Evolutionary conservation across 306 rosid genomes (phyloP).

Genomic region (Datisca glomerata): DNA sequence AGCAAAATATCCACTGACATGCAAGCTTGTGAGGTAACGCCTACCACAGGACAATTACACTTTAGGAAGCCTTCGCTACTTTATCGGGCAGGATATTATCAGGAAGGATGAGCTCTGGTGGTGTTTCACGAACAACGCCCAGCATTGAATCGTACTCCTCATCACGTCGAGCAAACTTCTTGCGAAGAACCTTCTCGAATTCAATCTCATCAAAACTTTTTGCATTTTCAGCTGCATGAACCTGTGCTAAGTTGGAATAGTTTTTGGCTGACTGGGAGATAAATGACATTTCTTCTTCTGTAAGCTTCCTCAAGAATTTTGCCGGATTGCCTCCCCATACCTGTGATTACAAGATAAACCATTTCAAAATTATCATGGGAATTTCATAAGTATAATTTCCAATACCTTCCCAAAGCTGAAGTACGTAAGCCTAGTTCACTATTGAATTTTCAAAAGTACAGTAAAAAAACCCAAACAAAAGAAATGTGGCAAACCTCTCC

Average conservation of each 20-base stretch:
- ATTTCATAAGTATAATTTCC: too few species aligned
- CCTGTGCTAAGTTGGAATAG: slow-evolving; percentile 80
- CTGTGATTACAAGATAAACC: slow-evolving; percentile 23
- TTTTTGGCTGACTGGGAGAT: slow-evolving; percentile 77
- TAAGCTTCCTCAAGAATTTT: slow-evolving; percentile 82
- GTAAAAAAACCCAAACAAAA: too few species aligned
- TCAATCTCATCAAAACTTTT: slow-evolving; percentile 59
- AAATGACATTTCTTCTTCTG: slow-evolving; percentile 84
- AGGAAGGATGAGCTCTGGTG: slow-evolving; percentile 41
- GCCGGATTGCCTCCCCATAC: slow-evolving; percentile 99
- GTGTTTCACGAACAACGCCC: slow-evolving; percentile 40
- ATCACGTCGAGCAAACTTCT: slow-evolving; percentile 57
- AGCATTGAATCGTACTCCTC: slow-evolving; percentile 55
- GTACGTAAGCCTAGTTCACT: background rate
- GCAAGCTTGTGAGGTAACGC: slow-evolving; percentile 12
- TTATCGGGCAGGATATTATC: slow-evolving; percentile 39
- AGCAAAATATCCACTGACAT: slow-evolving; percentile 10
- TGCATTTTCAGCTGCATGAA: slow-evolving; percentile 84
- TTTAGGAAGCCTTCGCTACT: slow-evolving; percentile 39
- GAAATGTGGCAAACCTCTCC: slow-evolving; percentile 61
- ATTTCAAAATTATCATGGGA: background rate
- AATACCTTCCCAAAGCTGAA: background rate
- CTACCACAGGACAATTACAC: background rate
- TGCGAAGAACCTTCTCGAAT: slow-evolving; percentile 61
- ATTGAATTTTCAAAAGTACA: background rate